These are phyloP conservation scores for Tulasnella sp. DNA, from an alignment of 768 basidiomycete genomes.

Conservation along the genomic window DNA sequence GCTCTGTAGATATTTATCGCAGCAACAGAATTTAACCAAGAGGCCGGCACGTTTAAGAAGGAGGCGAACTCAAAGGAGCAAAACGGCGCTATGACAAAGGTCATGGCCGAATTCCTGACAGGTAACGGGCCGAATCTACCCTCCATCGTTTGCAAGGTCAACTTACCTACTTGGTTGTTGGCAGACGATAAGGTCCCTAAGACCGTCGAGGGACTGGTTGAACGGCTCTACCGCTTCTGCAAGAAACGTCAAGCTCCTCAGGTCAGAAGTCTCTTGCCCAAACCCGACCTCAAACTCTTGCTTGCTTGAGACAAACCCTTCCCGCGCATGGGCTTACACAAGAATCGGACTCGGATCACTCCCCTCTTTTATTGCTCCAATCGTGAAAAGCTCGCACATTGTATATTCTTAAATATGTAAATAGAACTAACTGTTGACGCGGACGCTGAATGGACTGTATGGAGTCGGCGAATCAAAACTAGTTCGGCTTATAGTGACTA, in stretches of 20 bases:
- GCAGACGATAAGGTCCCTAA: neutral
- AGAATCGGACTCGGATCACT: slow-evolving; percentile 33
- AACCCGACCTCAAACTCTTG: neutral
- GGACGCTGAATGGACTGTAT: too few species aligned
- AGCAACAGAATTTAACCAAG: neutral
- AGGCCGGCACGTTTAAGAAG: neutral
- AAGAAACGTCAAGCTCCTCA: neutral
- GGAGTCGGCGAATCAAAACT: too few species aligned
- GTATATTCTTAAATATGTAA: too few species aligned
- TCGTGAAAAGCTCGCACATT: too few species aligned
- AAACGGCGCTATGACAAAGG: neutral
- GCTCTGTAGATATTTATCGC: neutral
- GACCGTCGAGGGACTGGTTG: neutral
- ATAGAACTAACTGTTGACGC: too few species aligned
- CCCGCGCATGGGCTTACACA: too few species aligned
- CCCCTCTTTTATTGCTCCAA: slow-evolving; percentile 43
- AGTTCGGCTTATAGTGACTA: too few species aligned
- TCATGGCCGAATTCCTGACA: too few species aligned
- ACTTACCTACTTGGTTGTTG: neutral
- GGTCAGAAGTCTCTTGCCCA: neutral
- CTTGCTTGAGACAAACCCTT: too few species aligned
- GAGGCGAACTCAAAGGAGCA: neutral
- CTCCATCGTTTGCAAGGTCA: neutral
- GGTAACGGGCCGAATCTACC: neutral
- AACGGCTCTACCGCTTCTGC: neutral